Percentiles rank a stretch among this genome's conserved stretches.
phyloP scores from a whole-genome alignment of 371 early-diverging fungal species.

The Dichotomocladium elegans region DNA sequence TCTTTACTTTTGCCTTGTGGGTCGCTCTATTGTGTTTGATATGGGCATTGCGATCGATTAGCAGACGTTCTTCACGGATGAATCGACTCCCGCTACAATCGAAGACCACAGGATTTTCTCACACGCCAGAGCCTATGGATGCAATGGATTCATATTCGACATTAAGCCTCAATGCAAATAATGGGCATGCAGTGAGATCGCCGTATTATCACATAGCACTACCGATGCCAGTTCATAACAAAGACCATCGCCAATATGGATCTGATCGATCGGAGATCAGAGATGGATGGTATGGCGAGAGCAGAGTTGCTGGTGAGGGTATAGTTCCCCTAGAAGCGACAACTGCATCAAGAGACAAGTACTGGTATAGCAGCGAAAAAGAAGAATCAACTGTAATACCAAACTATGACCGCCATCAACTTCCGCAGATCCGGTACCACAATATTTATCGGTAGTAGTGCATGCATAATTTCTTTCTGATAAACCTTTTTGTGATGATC shows the following conservation, averaged over 20 bases:
- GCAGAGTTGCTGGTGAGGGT: too few relatives aligned
- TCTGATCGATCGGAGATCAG: not conserved
- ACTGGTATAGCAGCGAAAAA: too few relatives aligned
- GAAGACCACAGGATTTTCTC: not conserved
- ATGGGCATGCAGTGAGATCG: too few relatives aligned
- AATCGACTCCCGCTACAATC: not conserved
- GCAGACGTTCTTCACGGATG: conserved; percentile 1
- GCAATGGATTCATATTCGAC: not conserved
- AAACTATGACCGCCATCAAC: too few relatives aligned
- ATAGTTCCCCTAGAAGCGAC: not conserved
- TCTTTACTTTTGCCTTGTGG: conserved; percentile 5
- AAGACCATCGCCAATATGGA: not conserved
- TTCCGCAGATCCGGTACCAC: too few relatives aligned
- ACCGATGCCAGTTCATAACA: not conserved
- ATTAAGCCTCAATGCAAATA: too few relatives aligned
- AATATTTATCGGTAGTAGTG: too few relatives aligned
- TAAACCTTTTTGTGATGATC: too few relatives aligned
- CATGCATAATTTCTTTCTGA: too few relatives aligned
- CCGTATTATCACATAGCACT: not conserved
- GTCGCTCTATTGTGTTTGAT: not conserved
- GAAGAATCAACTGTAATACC: too few relatives aligned
- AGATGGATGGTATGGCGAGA: not conserved
- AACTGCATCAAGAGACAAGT: not conserved
- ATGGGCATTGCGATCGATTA: not conserved
- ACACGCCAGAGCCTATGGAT: not conserved